Conservation (phyloP, 225 moss, liverwort and hornwort genomes). For the Sphagnum tenellum region DNA sequence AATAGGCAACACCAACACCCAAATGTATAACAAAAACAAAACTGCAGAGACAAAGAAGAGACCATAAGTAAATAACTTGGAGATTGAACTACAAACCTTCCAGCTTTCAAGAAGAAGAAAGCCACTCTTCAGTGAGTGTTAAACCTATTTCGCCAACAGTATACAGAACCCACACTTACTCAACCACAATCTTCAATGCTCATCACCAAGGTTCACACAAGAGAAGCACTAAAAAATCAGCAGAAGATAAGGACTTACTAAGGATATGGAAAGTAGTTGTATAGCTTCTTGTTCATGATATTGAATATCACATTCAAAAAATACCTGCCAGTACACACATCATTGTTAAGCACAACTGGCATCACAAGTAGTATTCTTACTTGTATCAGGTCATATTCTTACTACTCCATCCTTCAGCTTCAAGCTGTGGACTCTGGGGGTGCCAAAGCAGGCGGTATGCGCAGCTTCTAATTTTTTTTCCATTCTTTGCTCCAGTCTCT, state of each 20-base stretch:
- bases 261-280: slow-evolving; percentile 97
- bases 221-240: too few species aligned
- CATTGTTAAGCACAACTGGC: too few species aligned
- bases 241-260: slow-evolving; percentile 36
- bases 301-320: slow-evolving; percentile 98
- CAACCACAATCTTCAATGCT: too few species aligned
- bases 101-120: background rate
- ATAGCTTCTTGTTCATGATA: slow-evolving; percentile 97
- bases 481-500: too few species aligned
- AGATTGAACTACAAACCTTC: background rate
- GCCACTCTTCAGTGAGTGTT: too few species aligned
- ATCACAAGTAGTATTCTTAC: too few species aligned
- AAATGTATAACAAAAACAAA: slow-evolving; percentile 91
- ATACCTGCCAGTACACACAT: slow-evolving; percentile 42
- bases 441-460: slow-evolving; percentile 82
- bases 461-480: background rate
- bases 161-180: too few species aligned
- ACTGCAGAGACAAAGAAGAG: slow-evolving; percentile 20
- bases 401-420: too few species aligned
- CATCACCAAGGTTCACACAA: too few species aligned
- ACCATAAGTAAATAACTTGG: slow-evolving; percentile 3
- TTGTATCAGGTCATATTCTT: too few species aligned
- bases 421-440: background rate
- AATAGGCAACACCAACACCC: slow-evolving; percentile 72
- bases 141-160: too few species aligned